Evolutionary conservation across 768 basidiomycete species (phyloP).

Genomic region (Lentinula guzmanii): DNA sequence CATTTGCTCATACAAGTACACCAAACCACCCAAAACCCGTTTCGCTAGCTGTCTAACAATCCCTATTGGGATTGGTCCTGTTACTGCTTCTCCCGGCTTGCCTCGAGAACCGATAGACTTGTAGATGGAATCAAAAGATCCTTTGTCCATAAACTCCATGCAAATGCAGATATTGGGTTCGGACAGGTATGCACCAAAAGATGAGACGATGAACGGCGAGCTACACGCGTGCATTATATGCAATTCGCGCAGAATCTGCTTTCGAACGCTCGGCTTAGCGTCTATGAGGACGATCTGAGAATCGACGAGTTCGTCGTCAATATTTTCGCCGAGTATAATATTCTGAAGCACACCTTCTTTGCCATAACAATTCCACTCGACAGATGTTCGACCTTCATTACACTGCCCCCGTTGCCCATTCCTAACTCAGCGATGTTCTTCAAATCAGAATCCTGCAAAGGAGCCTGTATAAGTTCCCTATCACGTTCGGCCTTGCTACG

Average conservation of each 20-base stretch:
- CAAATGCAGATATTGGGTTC: slow-evolving; percentile 99
- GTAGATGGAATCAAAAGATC: slow-evolving; percentile 91
- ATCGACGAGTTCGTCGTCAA: too few species aligned
- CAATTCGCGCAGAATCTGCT: slow-evolving; percentile 95
- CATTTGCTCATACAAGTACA: slow-evolving; percentile 95
- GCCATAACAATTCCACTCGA: slow-evolving; percentile 95
- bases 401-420: slow-evolving; percentile 95
- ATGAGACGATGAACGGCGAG: slow-evolving; percentile 91
- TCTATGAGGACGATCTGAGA: slow-evolving; percentile 89
- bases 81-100: not conserved
- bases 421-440: slow-evolving; percentile 89
- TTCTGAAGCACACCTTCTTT: slow-evolving; percentile 66
- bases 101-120: slow-evolving; percentile 74
- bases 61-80: slow-evolving; percentile 72
- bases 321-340: not conserved
- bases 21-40: slow-evolving; percentile 90
- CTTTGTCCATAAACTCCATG: slow-evolving; percentile 96
- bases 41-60: slow-evolving; percentile 90
- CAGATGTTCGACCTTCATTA: slow-evolving; percentile 90
- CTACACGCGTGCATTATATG: slow-evolving; percentile 99
- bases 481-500: not conserved
- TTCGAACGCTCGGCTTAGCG: slow-evolving; percentile 92
- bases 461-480: not conserved
- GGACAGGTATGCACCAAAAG: slow-evolving; percentile 92
- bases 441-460: slow-evolving; percentile 79